Evolutionary conservation across 345 rosid species (phyloP).

Genomic region (Boechera stricta): DNA sequence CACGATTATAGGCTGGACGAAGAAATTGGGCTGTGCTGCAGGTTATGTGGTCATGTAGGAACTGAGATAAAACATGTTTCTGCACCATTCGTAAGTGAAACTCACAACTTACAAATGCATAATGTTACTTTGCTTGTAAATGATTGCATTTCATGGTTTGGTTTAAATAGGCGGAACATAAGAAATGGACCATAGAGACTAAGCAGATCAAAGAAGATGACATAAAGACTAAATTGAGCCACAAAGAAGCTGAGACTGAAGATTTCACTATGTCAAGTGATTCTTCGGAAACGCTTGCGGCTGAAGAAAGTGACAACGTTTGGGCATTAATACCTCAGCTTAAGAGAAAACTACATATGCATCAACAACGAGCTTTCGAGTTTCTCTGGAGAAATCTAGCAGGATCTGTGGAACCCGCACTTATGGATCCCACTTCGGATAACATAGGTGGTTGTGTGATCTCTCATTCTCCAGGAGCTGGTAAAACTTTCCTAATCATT

Average conservation of each 20-base stretch:
- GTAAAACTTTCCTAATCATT: conserved; percentile 89
- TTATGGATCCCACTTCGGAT: conserved; percentile 58
- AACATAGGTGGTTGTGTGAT: conserved; percentile 86
- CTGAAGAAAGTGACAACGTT: conserved; percentile 67
- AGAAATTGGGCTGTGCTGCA: conserved; percentile 81
- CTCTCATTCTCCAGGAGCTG: conserved; percentile 96
- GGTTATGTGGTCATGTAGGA: conserved; percentile 68
- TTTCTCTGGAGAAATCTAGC: conserved; percentile 87
- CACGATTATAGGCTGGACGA: conserved; percentile 73
- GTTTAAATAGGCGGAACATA: conserved; percentile 48
- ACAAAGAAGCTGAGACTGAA: conserved; percentile 46
- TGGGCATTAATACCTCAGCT: conserved; percentile 88
- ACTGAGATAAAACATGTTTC: conserved; percentile 77
- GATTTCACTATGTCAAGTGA: conserved; percentile 43
- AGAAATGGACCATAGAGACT: conserved; percentile 52
- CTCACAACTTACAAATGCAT: background rate
- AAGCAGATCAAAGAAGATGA: conserved; percentile 49
- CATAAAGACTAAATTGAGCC: conserved; percentile 38
- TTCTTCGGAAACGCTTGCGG: conserved; percentile 37
- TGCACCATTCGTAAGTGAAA: conserved; percentile 85
- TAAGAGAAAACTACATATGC: conserved; percentile 65
- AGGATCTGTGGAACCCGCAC: conserved; percentile 70
- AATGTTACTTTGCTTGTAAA: background rate
- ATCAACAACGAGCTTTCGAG: conserved; percentile 89
- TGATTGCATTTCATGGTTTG: conserved; percentile 29